Conservation (phyloP, 208 protist genomes). For the Leishmania martiniquensis region DNA sequence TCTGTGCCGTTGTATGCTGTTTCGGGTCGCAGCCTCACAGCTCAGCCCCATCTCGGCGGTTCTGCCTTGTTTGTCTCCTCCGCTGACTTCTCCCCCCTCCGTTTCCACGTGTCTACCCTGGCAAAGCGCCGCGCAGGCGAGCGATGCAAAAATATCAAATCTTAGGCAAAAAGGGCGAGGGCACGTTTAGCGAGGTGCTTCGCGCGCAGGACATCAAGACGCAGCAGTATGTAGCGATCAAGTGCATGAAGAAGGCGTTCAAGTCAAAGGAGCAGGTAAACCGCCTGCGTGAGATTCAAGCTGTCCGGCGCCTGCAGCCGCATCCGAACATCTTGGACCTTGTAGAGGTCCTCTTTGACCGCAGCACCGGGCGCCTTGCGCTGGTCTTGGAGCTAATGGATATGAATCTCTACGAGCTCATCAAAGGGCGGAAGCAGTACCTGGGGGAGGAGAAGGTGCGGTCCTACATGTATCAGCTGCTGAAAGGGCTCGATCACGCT, state of each 20-base stretch:
- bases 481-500: constrained; percentile 93
- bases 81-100: background rate
- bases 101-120: background rate
- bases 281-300: constrained; percentile 97
- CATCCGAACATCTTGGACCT: constrained; percentile 97
- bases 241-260: constrained; percentile 97
- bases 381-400: constrained; percentile 98
- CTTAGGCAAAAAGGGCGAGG: constrained; percentile 97
- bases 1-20: background rate
- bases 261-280: constrained; percentile 95
- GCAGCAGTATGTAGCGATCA: constrained; percentile 95
- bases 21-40: background rate
- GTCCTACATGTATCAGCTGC: constrained; percentile 88
- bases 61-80: background rate
- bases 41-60: background rate
- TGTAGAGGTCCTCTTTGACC: constrained; percentile 95
- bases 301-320: constrained; percentile 88
- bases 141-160: constrained; percentile 94
- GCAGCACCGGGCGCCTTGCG: constrained; percentile 89
- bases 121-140: background rate
- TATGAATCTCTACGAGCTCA: constrained; percentile 98
- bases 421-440: constrained; percentile 88
- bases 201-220: constrained; percentile 94
- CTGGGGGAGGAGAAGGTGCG: constrained; percentile 88
- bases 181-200: constrained; percentile 98